A percentile compares a stretch with the other conserved stretches of the same genome.
Conservation (phyloP, 2,329 filamentous ascomycete genomes). For the Corinectria fuckeliana region DNA sequence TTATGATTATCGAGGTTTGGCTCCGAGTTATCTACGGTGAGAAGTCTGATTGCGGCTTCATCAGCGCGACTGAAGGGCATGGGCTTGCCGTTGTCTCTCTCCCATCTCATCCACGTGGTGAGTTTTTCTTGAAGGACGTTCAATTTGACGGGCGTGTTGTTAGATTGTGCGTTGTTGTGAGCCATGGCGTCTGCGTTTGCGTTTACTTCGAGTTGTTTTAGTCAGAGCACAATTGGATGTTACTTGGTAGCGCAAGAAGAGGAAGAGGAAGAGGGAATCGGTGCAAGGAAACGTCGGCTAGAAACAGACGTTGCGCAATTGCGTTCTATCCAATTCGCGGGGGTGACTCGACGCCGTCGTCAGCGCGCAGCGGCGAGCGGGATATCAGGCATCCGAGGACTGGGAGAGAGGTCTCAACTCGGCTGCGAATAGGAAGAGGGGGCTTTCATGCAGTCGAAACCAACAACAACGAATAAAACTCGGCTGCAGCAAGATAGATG, state of each 20-base stretch:
- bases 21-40: slow-evolving; percentile 43
- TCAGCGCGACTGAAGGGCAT: background rate
- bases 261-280: background rate
- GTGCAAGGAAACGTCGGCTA: background rate
- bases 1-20: slow-evolving; percentile 36
- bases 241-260: too few relatives aligned
- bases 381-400: background rate
- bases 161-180: background rate
- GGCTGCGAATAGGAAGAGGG: slow-evolving; percentile 5
- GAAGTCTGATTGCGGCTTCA: slow-evolving; percentile 47
- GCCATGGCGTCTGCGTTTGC: background rate
- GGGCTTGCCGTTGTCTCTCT: slow-evolving; percentile 34
- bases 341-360: background rate
- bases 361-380: background rate
- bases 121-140: background rate
- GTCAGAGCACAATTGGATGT: too few relatives aligned
- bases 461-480: too few relatives aligned
- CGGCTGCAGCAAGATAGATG: too few relatives aligned
- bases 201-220: too few relatives aligned
- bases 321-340: background rate
- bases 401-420: slow-evolving; percentile 1
- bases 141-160: background rate
- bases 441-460: too few relatives aligned
- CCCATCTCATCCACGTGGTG: slow-evolving; percentile 39
- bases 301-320: background rate